Conservation (phyloP, 495 filamentous ascomycete species). For the Durotheca rogersii region DNA sequence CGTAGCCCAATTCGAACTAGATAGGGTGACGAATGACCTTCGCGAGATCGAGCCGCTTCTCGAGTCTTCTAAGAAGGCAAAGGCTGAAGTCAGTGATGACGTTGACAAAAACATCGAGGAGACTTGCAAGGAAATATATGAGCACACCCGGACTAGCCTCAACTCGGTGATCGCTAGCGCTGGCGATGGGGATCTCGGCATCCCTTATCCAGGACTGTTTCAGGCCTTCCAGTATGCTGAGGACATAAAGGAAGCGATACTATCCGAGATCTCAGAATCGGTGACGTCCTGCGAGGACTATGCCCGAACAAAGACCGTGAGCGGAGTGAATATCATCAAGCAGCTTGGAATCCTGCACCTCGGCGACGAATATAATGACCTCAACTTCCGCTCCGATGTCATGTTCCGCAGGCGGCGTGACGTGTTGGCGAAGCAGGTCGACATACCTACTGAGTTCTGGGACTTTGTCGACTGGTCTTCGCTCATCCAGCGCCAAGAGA, state of each 20-base stretch:
- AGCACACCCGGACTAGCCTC: constrained; percentile 72
- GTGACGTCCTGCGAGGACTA: constrained; percentile 81
- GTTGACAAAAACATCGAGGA: constrained; percentile 81
- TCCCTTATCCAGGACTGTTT: constrained; percentile 84
- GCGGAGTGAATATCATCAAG: constrained; percentile 85
- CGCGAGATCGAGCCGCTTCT: constrained; percentile 80
- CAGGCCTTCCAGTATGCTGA: constrained; percentile 89
- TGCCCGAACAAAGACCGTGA: constrained; percentile 72
- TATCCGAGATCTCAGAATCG: constrained; percentile 76
- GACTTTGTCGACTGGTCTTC: constrained; percentile 89
- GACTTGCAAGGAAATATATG: constrained; percentile 80
- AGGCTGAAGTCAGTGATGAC: constrained; percentile 75
- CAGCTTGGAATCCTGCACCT: constrained; percentile 85
- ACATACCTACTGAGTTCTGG: constrained; percentile 81
- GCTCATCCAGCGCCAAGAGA: constrained; percentile 88
- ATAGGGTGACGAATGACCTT: constrained; percentile 78
- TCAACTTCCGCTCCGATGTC: constrained; percentile 82
- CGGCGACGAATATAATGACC: constrained; percentile 77
- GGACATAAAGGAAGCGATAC: constrained; percentile 86
- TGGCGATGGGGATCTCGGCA: constrained; percentile 74
- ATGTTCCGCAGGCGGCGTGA: constrained; percentile 89
- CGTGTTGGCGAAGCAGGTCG: constrained; percentile 75
- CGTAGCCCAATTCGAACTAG: constrained; percentile 80
- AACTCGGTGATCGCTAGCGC: constrained; percentile 68
- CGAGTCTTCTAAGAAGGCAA: constrained; percentile 79